These are phyloP conservation scores for Rhazya stricta DNA, from an alignment of 257 asterid species.

Conservation along the genomic window DNA sequence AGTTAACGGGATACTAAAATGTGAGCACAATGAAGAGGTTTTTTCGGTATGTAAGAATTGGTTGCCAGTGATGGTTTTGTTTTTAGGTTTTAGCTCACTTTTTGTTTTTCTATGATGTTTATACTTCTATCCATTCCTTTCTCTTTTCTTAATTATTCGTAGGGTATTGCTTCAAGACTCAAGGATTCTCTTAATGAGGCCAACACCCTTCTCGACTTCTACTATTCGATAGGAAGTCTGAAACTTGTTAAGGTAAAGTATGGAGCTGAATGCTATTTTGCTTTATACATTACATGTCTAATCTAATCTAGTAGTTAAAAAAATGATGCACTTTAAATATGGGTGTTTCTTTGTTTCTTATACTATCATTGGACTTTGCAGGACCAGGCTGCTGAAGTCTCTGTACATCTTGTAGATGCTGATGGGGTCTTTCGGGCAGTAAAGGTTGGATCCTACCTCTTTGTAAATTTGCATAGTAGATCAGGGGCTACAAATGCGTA, in stretches of 20 bases:
- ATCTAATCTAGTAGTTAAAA: neutral
- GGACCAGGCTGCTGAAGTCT: slow-evolving; percentile 62
- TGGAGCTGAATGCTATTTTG: neutral
- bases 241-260: slow-evolving; percentile 62
- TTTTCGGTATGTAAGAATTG: slow-evolving; percentile 42
- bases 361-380: slow-evolving; percentile 28
- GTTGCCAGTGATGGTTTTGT: slow-evolving; percentile 8
- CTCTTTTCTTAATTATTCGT: slow-evolving; percentile 15
- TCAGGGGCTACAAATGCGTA: slow-evolving; percentile 9
- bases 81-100: neutral
- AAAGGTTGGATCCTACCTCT: slow-evolving; percentile 44
- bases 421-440: slow-evolving; percentile 60
- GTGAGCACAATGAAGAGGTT: slow-evolving; percentile 53
- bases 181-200: slow-evolving; percentile 51
- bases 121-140: neutral
- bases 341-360: neutral
- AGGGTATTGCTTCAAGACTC: slow-evolving; percentile 67
- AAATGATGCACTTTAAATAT: neutral
- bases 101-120: slow-evolving; percentile 7
- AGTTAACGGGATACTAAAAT: slow-evolving; percentile 61
- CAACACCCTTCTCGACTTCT: slow-evolving; percentile 63
- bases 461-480: neutral
- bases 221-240: slow-evolving; percentile 67
- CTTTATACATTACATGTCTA: neutral
- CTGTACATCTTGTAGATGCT: slow-evolving; percentile 65